Conservation (phyloP, 2,329 filamentous ascomycete species). For the Alternaria triticina region DNA sequence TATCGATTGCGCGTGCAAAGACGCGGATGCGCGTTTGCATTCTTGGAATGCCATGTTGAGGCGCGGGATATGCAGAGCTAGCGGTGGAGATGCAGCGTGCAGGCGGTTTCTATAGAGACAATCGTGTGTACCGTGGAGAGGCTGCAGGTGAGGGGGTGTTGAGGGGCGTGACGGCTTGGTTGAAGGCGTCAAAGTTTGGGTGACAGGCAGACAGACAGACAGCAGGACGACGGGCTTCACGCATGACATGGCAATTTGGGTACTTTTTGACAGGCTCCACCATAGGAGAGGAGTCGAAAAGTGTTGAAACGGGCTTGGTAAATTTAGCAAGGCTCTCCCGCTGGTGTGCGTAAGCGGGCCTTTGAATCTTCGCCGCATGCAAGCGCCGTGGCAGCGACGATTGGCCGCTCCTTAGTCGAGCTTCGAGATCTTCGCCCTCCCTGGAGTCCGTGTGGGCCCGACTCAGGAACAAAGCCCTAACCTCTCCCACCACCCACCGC, state of each 20-base stretch:
- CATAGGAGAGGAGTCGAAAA: conserved; percentile 11
- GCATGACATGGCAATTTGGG: conserved; percentile 12
- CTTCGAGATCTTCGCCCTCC: conserved; percentile 27
- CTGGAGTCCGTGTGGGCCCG: conserved; percentile 12
- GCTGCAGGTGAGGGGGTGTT: neutral
- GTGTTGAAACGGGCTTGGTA: conserved; percentile 29
- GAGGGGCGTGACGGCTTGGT: neutral
- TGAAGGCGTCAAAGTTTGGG: conserved; percentile 1
- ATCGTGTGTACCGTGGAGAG: neutral
- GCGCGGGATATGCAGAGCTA: conserved; percentile 4
- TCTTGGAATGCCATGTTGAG: neutral
- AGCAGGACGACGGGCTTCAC: neutral
- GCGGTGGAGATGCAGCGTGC: neutral
- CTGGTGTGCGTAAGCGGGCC: conserved; percentile 30
- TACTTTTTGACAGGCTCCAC: conserved; percentile 12
- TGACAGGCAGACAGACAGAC: neutral
- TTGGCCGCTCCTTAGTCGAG: conserved; percentile 21
- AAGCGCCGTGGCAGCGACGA: conserved; percentile 25
- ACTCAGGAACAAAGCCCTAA: conserved; percentile 13
- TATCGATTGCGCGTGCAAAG: conserved; percentile 6
- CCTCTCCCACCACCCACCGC: conserved; percentile 5
- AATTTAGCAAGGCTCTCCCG: conserved; percentile 32
- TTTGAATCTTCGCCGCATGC: conserved; percentile 24
- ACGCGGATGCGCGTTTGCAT: neutral
- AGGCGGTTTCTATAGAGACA: conserved; percentile 11